These are phyloP conservation scores for Herpomyces periplanetae DNA, from an alignment of 2,329 filamentous ascomycete species.

Conservation along the genomic window DNA sequence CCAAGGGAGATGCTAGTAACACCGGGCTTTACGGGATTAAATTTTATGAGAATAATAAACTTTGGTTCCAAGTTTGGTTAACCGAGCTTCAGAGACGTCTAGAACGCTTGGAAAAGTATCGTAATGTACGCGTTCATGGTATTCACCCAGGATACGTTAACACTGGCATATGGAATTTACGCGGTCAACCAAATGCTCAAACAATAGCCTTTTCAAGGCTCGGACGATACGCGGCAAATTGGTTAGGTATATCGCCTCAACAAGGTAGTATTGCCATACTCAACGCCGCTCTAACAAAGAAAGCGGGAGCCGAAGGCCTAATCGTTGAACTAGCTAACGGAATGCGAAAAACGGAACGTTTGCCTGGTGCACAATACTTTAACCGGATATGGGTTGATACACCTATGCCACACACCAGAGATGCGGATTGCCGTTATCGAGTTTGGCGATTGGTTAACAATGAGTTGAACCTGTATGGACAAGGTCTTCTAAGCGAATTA, in stretches of 20 bases:
- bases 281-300: slow-evolving; percentile 4
- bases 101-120: slow-evolving; percentile 3
- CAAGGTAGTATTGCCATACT: slow-evolving; percentile 5
- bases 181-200: slow-evolving; percentile 13
- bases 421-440: slow-evolving; percentile 4
- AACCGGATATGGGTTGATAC: slow-evolving; percentile 5
- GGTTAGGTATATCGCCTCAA: slow-evolving; percentile 4
- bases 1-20: slow-evolving; percentile 4
- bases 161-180: slow-evolving; percentile 6
- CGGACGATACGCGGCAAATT: slow-evolving; percentile 4
- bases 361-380: slow-evolving; percentile 5
- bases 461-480: slow-evolving; percentile 4
- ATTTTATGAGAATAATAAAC: slow-evolving; percentile 6
- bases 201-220: slow-evolving; percentile 4
- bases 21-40: slow-evolving; percentile 2
- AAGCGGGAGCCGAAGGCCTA: slow-evolving; percentile 4
- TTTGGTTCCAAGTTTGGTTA: slow-evolving; percentile 7
- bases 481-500: slow-evolving; percentile 4
- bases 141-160: slow-evolving; percentile 7
- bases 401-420: slow-evolving; percentile 5
- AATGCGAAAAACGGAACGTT: too few relatives aligned
- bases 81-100: slow-evolving; percentile 6
- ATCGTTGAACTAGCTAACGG: slow-evolving; percentile 3
- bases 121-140: slow-evolving; percentile 6
- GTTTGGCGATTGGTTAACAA: slow-evolving; percentile 5